These are phyloP conservation scores for Neurospora sp. DNA, from an alignment of 495 filamentous ascomycete species.

Conservation along the genomic window DNA sequence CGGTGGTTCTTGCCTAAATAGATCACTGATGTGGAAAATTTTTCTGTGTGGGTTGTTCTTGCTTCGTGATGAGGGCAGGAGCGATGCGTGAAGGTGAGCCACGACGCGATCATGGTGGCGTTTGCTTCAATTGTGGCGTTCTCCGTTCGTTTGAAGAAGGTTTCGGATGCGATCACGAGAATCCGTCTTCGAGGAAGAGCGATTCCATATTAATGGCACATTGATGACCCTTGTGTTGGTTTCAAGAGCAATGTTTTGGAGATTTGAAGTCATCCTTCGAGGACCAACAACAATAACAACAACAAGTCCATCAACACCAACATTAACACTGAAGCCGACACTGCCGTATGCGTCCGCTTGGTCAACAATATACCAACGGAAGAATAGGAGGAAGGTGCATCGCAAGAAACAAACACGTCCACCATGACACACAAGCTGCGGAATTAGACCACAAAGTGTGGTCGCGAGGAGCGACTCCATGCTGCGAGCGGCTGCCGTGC, in stretches of 20 bases:
- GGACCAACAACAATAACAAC: no score
- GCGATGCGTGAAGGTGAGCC: background rate
- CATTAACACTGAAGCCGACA: no score
- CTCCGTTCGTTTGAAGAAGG: background rate
- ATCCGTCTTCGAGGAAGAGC: background rate
- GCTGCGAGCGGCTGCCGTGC: background rate
- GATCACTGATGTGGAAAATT: background rate
- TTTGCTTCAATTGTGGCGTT: background rate
- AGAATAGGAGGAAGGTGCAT: background rate
- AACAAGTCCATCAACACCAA: no score
- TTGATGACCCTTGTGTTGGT: no score
- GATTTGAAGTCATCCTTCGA: no score
- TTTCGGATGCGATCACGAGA: background rate
- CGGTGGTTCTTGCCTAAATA: background rate
- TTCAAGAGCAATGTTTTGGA: no score
- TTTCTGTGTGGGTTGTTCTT: background rate
- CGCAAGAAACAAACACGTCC: background rate
- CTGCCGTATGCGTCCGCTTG: no score
- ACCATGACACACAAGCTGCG: background rate
- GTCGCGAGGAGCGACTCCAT: background rate
- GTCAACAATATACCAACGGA: background rate
- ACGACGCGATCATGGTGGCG: background rate
- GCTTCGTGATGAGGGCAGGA: background rate
- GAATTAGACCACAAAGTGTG: background rate
- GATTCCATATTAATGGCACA: no score